Conservation (phyloP, 1,284 basidiomycete genomes). For the Meripilus lineatus region DNA sequence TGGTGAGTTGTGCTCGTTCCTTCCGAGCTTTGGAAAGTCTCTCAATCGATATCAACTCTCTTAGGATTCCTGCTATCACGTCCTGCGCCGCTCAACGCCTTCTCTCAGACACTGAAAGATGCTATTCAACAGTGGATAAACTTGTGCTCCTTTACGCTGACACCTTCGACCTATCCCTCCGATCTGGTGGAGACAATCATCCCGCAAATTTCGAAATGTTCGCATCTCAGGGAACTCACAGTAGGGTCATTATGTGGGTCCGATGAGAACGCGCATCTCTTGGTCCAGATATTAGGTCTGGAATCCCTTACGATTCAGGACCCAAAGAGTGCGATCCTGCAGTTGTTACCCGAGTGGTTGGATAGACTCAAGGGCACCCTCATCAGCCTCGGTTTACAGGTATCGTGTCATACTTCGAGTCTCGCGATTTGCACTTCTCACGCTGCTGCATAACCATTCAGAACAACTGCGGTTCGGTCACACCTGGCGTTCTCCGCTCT, state of each 20-base stretch:
- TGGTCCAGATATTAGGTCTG: conserved; percentile 31
- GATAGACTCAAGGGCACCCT: conserved; percentile 29
- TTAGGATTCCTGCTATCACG: conserved; percentile 30
- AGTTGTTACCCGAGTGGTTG: conserved; percentile 44
- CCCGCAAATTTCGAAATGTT: conserved; percentile 20
- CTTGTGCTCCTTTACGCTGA: conserved; percentile 33
- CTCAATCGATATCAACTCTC: no score
- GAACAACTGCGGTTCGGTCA: conserved; percentile 55
- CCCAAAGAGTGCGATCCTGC: conserved; percentile 39
- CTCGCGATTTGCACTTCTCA: neutral
- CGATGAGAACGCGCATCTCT: conserved; percentile 27
- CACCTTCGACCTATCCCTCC: conserved; percentile 33
- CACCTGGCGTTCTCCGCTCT: conserved; percentile 45
- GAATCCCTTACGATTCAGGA: conserved; percentile 34
- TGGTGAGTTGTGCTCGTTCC: conserved; percentile 27
- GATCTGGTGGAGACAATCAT: conserved; percentile 33
- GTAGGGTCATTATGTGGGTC: conserved; percentile 39
- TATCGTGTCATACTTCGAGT: conserved; percentile 17
- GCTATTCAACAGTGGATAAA: conserved; percentile 28
- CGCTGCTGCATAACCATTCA: conserved; percentile 16
- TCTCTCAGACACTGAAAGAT: neutral
- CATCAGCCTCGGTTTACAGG: conserved; percentile 35
- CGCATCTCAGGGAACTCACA: conserved; percentile 28
- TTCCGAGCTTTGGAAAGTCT: no score
- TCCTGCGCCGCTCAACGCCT: conserved; percentile 9